Conservation (phyloP, 2,329 filamentous ascomycete species). For the Microthyrium microscopicum region DNA sequence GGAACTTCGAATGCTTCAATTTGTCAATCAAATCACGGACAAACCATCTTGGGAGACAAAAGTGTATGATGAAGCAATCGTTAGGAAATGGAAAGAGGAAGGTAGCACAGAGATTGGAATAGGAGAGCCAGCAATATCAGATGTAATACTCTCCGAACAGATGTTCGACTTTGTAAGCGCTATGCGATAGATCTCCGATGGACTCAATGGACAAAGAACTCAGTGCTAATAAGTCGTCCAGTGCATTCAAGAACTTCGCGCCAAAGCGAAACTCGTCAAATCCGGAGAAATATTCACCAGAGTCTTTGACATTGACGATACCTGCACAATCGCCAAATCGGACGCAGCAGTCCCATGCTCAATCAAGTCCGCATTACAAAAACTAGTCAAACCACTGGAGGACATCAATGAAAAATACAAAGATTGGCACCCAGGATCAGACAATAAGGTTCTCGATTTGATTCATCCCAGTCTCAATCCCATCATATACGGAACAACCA, state of each 20-base stretch:
- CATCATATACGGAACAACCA: slow-evolving; percentile 12
- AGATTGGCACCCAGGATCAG: slow-evolving; percentile 45
- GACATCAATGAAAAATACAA: slow-evolving; percentile 30
- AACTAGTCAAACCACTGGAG: slow-evolving; percentile 32
- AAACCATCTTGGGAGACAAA: slow-evolving; percentile 24
- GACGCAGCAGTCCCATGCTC: slow-evolving; percentile 26
- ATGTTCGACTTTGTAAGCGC: slow-evolving; percentile 6
- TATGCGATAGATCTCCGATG: too few relatives aligned
- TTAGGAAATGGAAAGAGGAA: slow-evolving; percentile 18
- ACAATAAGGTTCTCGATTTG: slow-evolving; percentile 40
- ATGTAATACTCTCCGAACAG: slow-evolving; percentile 3
- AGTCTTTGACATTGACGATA: slow-evolving; percentile 25
- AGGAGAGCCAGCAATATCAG: not conserved
- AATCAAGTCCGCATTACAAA: slow-evolving; percentile 25
- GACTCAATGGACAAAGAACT: too few relatives aligned
- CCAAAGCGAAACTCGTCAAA: slow-evolving; percentile 29
- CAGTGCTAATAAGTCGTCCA: too few relatives aligned
- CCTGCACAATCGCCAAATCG: slow-evolving; percentile 37
- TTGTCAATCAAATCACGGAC: slow-evolving; percentile 6
- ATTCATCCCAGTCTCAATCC: slow-evolving; percentile 37
- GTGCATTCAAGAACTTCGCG: slow-evolving; percentile 28
- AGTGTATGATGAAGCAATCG: slow-evolving; percentile 18
- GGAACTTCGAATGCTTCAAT: slow-evolving; percentile 6
- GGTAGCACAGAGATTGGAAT: slow-evolving; percentile 5
- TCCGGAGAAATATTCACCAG: slow-evolving; percentile 22